Evolutionary conservation across 202 grass and related monocot species (phyloP).

Genomic region (Elaeis oleifera): DNA sequence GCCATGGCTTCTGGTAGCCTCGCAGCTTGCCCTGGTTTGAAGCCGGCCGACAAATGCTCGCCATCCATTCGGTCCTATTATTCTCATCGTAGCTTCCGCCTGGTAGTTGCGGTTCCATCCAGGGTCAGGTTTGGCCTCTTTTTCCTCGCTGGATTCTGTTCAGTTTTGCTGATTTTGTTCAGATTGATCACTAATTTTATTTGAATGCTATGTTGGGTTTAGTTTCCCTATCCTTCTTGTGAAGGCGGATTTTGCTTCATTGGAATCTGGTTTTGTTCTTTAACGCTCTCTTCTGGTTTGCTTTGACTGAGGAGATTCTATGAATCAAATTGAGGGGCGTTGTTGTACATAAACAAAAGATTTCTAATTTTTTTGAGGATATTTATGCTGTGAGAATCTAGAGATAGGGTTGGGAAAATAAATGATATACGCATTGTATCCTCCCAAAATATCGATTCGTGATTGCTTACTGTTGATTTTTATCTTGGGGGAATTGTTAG

Average conservation of each 20-base stretch:
- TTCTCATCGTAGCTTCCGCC: constrained; percentile 23
- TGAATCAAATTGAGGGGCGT: too few species aligned
- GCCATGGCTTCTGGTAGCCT: constrained; percentile 37
- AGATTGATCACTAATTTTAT: background rate
- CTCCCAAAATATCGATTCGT: constrained; percentile 2
- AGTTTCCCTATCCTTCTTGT: background rate
- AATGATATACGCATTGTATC: constrained; percentile 17
- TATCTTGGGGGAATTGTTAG: constrained; percentile 31
- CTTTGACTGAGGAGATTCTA: too few species aligned
- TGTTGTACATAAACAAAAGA: too few species aligned
- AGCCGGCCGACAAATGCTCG: constrained; percentile 17
- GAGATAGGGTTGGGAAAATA: background rate
- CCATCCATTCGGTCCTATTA: constrained; percentile 5
- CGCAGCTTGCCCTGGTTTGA: constrained; percentile 37
- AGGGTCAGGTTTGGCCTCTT: constrained; percentile 42
- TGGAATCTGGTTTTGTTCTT: too few species aligned
- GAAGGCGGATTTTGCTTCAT: too few species aligned
- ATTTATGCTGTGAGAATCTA: background rate
- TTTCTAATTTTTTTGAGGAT: too few species aligned
- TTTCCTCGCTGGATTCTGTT: background rate
- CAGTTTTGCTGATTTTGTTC: constrained; percentile 5
- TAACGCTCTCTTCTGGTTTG: too few species aligned
- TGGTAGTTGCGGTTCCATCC: constrained; percentile 18
- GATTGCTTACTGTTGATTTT: constrained; percentile 25
- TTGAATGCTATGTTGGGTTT: background rate